These are phyloP conservation scores for Abrus pulchellus DNA, from an alignment of 306 rosid species.

Conservation along the genomic window DNA sequence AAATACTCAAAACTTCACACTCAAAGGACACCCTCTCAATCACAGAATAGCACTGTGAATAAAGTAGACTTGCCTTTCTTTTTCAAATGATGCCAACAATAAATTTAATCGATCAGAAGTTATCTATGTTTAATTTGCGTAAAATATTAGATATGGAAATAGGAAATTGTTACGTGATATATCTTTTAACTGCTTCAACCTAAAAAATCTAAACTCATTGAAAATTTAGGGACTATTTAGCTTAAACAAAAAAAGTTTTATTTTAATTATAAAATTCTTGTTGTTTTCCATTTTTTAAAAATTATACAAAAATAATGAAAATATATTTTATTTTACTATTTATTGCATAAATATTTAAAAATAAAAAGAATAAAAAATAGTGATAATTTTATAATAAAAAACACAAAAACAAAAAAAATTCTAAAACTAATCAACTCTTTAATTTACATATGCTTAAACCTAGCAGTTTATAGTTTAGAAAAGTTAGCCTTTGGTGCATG, in stretches of 20 bases:
- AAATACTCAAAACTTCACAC: slow-evolving; percentile 37
- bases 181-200: not conserved
- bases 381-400: too few relatives aligned
- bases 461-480: not conserved
- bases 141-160: not conserved
- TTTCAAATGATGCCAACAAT: slow-evolving; percentile 6
- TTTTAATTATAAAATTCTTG: too few relatives aligned
- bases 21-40: slow-evolving; percentile 45
- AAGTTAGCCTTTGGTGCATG: not conserved
- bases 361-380: too few relatives aligned
- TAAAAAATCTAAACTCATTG: not conserved
- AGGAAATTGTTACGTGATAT: not conserved
- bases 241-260: too few relatives aligned
- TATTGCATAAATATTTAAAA: too few relatives aligned
- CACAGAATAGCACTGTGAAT: not conserved
- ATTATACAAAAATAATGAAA: too few relatives aligned
- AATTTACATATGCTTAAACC: not conserved
- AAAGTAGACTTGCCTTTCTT: not conserved
- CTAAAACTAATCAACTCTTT: too few relatives aligned
- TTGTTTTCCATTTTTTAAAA: too few relatives aligned
- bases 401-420: too few relatives aligned
- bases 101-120: not conserved
- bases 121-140: not conserved
- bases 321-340: too few relatives aligned
- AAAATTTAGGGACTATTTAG: not conserved